A percentile compares a stretch with the other conserved stretches of the same genome.
Conservation (phyloP, 2,329 filamentous ascomycete genomes). For the Pseudocercospora fijiensis region DNA sequence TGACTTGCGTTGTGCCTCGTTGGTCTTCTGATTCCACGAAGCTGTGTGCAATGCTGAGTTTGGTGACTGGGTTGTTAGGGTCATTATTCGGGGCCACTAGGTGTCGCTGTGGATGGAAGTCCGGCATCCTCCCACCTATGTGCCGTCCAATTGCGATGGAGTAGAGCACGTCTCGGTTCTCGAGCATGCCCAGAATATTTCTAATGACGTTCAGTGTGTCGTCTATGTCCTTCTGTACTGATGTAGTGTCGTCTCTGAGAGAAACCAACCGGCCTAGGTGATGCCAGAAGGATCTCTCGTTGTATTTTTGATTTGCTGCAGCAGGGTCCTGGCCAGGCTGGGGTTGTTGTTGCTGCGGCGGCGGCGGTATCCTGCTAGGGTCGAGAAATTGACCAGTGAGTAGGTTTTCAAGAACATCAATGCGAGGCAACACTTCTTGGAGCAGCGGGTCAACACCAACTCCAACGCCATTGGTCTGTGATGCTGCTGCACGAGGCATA, state of each 20-base stretch:
- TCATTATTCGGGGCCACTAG: constrained; percentile 31
- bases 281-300: constrained; percentile 78
- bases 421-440: constrained; percentile 63
- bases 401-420: constrained; percentile 73
- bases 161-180: constrained; percentile 88
- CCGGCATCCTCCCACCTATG: constrained; percentile 60
- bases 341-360: constrained; percentile 38
- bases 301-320: constrained; percentile 33
- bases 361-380: constrained; percentile 56
- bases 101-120: constrained; percentile 39
- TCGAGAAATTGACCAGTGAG: constrained; percentile 70
- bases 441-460: constrained; percentile 45
- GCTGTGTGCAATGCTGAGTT: constrained; percentile 50
- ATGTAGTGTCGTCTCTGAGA: constrained; percentile 58
- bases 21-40: constrained; percentile 51
- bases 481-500: constrained; percentile 47
- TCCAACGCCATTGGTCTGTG: constrained; percentile 47
- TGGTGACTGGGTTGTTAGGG: constrained; percentile 44
- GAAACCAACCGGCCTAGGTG: constrained; percentile 71
- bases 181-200: constrained; percentile 70
- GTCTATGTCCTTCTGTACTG: constrained; percentile 57
- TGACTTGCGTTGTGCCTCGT: constrained; percentile 48
- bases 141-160: constrained; percentile 79
- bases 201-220: constrained; percentile 65
- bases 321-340: constrained; percentile 36